A percentile compares a stretch with the other conserved stretches of the same genome.
phyloP scores from a whole-genome alignment of 2,329 filamentous ascomycete species.

The Trichoderma brevicompactum region DNA sequence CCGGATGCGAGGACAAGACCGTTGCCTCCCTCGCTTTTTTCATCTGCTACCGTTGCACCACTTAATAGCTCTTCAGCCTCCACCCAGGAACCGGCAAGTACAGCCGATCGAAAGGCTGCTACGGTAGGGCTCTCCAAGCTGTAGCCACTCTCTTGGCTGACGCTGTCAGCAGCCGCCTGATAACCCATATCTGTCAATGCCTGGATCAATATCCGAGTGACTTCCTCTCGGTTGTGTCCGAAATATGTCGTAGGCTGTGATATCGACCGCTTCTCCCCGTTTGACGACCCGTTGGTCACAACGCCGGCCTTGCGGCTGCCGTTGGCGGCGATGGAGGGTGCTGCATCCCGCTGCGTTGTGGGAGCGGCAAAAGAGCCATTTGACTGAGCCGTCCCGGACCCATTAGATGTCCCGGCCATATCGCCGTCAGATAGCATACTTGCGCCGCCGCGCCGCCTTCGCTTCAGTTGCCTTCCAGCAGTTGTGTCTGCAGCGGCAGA shows the following conservation, averaged over 20 bases:
- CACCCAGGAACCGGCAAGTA: constrained; percentile 79
- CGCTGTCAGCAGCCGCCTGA: constrained; percentile 70
- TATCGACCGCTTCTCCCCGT: constrained; percentile 36
- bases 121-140: constrained; percentile 86
- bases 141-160: constrained; percentile 83
- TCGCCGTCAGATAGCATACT: constrained; percentile 69
- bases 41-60: constrained; percentile 50
- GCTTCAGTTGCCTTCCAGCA: constrained; percentile 42
- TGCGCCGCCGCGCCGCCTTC: constrained; percentile 59
- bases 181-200: constrained; percentile 89
- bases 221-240: constrained; percentile 89
- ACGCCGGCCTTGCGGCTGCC: constrained; percentile 52
- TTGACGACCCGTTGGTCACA: constrained; percentile 60
- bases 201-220: constrained; percentile 91
- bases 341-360: constrained; percentile 32
- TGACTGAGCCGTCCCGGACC: constrained; percentile 48
- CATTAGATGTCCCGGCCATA: constrained; percentile 57
- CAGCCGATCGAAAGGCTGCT: constrained; percentile 79
- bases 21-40: constrained; percentile 45
- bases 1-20: constrained; percentile 76
- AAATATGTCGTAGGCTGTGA: constrained; percentile 59
- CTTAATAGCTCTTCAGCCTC: constrained; percentile 84
- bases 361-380: constrained; percentile 47
- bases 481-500: constrained; percentile 29
- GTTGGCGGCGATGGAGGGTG: constrained; percentile 43